These are phyloP conservation scores for Cyberlindnera galapagoensis DNA, from an alignment of 805 yeast genomes.

Conservation along the genomic window DNA sequence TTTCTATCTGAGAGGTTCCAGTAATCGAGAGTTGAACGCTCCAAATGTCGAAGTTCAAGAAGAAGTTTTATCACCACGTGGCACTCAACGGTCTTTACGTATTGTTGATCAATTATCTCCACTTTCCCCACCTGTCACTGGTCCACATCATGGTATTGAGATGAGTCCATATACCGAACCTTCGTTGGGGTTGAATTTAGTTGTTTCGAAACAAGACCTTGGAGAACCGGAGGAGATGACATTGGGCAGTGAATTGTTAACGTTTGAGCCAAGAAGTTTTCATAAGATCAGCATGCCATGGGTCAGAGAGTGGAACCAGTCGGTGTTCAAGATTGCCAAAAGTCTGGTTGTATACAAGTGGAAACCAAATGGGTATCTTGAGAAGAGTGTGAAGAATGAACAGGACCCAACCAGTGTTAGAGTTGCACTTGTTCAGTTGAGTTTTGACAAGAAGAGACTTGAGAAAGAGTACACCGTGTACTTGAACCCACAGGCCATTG, in stretches of 20 bases:
- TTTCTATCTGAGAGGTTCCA: constrained; percentile 1
- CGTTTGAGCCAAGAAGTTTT: constrained; percentile 5
- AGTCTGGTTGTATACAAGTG: constrained; percentile 11
- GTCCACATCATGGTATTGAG: too few relatives aligned
- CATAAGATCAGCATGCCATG: constrained; percentile 3
- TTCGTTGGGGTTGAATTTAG: constrained; percentile 5
- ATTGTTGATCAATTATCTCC: too few relatives aligned
- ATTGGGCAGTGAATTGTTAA: not conserved
- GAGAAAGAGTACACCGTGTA: constrained; percentile 3
- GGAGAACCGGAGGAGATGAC: constrained; percentile 3
- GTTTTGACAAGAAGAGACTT: constrained; percentile 1
- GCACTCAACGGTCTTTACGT: too few relatives aligned
- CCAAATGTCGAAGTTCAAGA: too few relatives aligned
- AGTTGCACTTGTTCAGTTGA: constrained; percentile 9
- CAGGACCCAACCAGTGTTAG: constrained; percentile 10
- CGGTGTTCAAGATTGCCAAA: constrained; percentile 5
- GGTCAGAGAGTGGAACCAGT: not conserved
- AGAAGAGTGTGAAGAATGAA: constrained; percentile 6
- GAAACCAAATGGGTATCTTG: constrained; percentile 18
- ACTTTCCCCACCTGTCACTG: too few relatives aligned
- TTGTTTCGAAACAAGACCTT: constrained; percentile 1
- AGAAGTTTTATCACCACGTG: too few relatives aligned
- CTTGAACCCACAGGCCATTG: constrained; percentile 11
- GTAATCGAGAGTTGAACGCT: too few relatives aligned
- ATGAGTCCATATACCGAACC: constrained; percentile 16